A percentile compares a stretch with the other conserved stretches of the same genome.
Evolutionary conservation across 139 green algal genomes (phyloP).

Genomic region (Trebouxia sp.): DNA sequence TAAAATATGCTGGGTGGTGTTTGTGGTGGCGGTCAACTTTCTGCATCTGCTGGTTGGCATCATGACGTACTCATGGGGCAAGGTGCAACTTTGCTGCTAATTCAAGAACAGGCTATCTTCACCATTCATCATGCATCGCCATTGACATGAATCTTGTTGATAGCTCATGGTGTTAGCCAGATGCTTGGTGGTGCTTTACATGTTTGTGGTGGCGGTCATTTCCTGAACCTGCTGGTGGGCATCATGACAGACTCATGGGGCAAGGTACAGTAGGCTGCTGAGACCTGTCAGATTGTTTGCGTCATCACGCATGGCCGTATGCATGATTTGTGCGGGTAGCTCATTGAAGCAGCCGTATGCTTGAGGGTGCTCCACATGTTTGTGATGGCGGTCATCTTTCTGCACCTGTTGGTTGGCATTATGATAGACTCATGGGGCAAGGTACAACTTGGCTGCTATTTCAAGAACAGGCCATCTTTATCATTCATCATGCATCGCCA

Average conservation of each 20-base stretch:
- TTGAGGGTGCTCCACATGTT: conserved; percentile 19
- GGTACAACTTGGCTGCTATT: too few relatives aligned
- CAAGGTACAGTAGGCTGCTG: too few relatives aligned
- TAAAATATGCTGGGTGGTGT: conserved; percentile 2
- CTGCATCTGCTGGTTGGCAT: background rate
- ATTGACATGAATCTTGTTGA: too few relatives aligned
- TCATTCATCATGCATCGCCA: too few relatives aligned
- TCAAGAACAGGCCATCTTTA: too few relatives aligned
- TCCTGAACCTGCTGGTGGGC: too few relatives aligned
- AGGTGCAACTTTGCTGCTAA: too few relatives aligned
- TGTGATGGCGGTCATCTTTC: conserved; percentile 18
- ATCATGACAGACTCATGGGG: background rate
- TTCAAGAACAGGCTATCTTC: too few relatives aligned
- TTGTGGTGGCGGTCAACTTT: conserved; percentile 19
- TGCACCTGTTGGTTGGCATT: background rate
- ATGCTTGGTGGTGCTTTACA: too few relatives aligned
- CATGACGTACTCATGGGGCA: conserved; percentile 15
- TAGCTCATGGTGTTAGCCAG: background rate
- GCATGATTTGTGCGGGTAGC: conserved; percentile 5
- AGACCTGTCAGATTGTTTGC: background rate
- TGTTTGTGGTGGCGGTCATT: too few relatives aligned
- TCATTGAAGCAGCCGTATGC: background rate
- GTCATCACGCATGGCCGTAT: background rate
- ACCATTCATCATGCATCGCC: too few relatives aligned
- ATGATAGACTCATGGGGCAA: conserved; percentile 18